Evolutionary conservation across 176 grass and related monocot genomes (phyloP).

Genomic region (Ensete ventricosum): DNA sequence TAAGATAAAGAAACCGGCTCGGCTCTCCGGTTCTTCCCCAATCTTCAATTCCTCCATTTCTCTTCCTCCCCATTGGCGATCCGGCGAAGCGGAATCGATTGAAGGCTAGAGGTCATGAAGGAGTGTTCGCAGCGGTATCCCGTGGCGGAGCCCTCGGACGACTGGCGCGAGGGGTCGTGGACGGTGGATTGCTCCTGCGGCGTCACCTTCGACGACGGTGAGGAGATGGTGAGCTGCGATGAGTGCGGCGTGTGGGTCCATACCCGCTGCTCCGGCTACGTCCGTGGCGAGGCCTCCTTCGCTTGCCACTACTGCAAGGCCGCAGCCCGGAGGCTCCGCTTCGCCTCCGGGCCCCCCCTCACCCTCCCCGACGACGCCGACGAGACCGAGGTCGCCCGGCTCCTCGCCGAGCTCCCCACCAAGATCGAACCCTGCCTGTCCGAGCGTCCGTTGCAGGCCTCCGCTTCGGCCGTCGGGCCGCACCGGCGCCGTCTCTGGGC

Average conservation of each 20-base stretch:
- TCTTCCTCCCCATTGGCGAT: not conserved
- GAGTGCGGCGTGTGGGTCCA: constrained; percentile 95
- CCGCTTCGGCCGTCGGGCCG: constrained; percentile 25
- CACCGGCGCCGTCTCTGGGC: constrained; percentile 37
- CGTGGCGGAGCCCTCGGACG: constrained; percentile 35
- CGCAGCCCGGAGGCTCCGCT: constrained; percentile 29
- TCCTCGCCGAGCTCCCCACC: constrained; percentile 65
- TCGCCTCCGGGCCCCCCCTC: not conserved
- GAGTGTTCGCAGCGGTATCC: constrained; percentile 37
- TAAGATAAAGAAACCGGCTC: too few relatives aligned
- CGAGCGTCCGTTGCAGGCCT: constrained; percentile 23
- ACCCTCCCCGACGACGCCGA: constrained; percentile 23
- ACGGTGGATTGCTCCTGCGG: constrained; percentile 98
- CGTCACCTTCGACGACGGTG: constrained; percentile 89
- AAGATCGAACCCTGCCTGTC: constrained; percentile 23
- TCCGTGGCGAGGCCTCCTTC: constrained; percentile 59
- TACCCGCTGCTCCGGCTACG: constrained; percentile 80
- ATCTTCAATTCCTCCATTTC: not conserved
- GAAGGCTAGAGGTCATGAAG: constrained; percentile 14
- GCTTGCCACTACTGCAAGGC: constrained; percentile 77
- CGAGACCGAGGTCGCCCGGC: constrained; percentile 88
- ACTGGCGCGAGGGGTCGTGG: constrained; percentile 94
- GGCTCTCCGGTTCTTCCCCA: too few relatives aligned
- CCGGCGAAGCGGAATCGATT: not conserved
- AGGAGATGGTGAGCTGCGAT: constrained; percentile 99